Percentiles rank a stretch among this genome's conserved stretches.
Evolutionary conservation across 176 grass and related monocot species (phyloP).

Genomic region (Ensete glaucum): DNA sequence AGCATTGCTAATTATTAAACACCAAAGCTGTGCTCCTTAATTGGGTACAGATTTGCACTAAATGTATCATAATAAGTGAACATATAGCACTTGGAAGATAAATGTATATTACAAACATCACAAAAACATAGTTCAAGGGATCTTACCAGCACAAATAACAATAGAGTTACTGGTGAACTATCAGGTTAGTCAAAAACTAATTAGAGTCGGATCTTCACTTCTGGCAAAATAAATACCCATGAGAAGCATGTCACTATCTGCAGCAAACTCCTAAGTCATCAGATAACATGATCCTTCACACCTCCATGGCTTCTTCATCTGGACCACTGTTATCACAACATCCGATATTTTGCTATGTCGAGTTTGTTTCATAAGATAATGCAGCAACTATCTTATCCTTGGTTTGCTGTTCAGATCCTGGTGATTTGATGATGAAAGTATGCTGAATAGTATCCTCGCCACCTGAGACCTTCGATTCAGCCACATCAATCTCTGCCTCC

Average conservation of each 20-base stretch:
- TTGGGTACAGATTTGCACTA: background rate
- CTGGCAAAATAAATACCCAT: background rate
- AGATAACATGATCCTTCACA: background rate
- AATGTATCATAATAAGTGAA: no score
- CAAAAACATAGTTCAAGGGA: background rate
- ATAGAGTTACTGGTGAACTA: background rate
- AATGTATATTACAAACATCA: background rate
- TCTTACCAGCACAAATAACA: background rate
- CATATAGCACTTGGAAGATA: background rate
- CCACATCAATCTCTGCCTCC: conserved; percentile 50
- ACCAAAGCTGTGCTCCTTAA: background rate
- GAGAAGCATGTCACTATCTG: background rate
- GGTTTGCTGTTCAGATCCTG: conserved; percentile 65
- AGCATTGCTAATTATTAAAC: background rate
- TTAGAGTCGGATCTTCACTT: background rate
- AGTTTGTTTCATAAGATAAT: conserved; percentile 47
- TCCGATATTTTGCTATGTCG: background rate
- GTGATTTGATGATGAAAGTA: conserved; percentile 67
- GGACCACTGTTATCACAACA: background rate
- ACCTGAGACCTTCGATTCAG: conserved; percentile 50
- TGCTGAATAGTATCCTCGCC: conserved; percentile 23
- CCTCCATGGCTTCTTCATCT: background rate
- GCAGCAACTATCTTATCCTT: conserved; percentile 68
- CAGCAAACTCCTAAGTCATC: background rate
- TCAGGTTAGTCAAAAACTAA: background rate